phyloP scores from a whole-genome alignment of 2,329 filamentous ascomycete genomes.

The Chaetomium globosum region DNA sequence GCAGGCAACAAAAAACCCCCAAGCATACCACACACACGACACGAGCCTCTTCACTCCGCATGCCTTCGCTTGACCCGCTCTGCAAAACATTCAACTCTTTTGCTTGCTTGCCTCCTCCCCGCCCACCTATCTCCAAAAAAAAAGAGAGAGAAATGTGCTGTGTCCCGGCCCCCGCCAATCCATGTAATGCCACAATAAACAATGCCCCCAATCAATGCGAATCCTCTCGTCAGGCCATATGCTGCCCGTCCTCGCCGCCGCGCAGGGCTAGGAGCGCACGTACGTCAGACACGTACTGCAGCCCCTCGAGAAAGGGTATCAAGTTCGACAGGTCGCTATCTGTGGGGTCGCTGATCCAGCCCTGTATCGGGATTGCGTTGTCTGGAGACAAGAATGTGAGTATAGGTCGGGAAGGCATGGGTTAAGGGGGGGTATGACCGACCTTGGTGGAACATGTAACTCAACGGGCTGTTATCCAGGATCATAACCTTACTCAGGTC shows the following conservation, averaged over 20 bases:
- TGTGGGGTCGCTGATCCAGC: conserved; percentile 98
- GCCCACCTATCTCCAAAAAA: conserved; percentile 4
- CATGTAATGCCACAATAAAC: conserved; percentile 8
- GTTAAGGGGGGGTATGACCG: conserved; percentile 42
- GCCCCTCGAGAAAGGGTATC: conserved; percentile 85
- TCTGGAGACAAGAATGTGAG: conserved; percentile 58
- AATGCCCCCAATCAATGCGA: background rate
- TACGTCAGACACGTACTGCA: conserved; percentile 97
- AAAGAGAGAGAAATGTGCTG: background rate
- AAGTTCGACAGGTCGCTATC: conserved; percentile 94
- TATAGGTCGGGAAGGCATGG: conserved; percentile 14
- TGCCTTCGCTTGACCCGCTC: background rate
- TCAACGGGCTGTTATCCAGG: conserved; percentile 95
- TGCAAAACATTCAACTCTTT: background rate
- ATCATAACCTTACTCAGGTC: conserved; percentile 99
- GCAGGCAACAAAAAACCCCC: background rate
- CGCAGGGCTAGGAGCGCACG: conserved; percentile 84
- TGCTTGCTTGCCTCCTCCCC: background rate
- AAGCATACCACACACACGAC: background rate
- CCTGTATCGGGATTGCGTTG: conserved; percentile 98
- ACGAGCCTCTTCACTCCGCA: background rate
- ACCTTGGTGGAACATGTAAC: conserved; percentile 99
- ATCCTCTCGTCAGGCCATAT: conserved; percentile 47
- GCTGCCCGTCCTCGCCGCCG: conserved; percentile 76
- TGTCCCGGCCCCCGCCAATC: background rate